Evolutionary conservation across 768 basidiomycete genomes (phyloP).

Genomic region (Kwoniella heveanensis): DNA sequence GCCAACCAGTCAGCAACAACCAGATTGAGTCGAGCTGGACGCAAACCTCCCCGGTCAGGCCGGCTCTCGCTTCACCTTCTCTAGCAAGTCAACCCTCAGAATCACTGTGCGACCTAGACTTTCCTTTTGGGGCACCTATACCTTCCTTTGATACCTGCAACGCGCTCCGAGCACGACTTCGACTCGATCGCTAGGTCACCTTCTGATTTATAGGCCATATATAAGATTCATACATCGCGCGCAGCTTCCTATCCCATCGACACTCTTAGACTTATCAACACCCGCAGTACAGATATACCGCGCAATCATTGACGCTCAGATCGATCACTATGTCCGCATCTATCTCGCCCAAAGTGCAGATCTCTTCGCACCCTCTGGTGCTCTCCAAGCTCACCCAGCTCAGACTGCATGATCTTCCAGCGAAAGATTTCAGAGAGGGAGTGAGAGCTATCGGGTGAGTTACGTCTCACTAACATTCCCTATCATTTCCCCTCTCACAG

Average conservation of each 20-base stretch:
- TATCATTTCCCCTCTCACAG: no score
- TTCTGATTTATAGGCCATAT: neutral
- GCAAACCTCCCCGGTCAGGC: neutral
- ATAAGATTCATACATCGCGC: no score
- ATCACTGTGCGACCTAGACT: neutral
- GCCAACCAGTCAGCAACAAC: no score
- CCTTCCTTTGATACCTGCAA: neutral
- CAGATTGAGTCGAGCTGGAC: no score
- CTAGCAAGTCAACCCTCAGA: neutral
- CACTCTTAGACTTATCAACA: no score
- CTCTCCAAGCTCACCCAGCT: constrained; percentile 47
- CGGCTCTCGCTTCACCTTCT: neutral
- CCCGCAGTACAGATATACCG: no score
- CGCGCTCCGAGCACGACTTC: neutral
- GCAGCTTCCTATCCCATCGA: no score
- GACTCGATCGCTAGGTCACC: neutral
- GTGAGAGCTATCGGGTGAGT: constrained; percentile 43
- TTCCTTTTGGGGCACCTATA: neutral
- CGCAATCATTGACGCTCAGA: no score
- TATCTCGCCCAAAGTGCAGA: constrained; percentile 31
- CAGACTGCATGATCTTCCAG: constrained; percentile 46
- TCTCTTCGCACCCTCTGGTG: constrained; percentile 44
- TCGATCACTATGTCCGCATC: constrained; percentile 13
- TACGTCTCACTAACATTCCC: neutral
- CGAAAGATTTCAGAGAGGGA: constrained; percentile 49